Base-by-base conservation (phyloP, 257 asterid genomes). In the Solanum lycopersicoides region DNA sequence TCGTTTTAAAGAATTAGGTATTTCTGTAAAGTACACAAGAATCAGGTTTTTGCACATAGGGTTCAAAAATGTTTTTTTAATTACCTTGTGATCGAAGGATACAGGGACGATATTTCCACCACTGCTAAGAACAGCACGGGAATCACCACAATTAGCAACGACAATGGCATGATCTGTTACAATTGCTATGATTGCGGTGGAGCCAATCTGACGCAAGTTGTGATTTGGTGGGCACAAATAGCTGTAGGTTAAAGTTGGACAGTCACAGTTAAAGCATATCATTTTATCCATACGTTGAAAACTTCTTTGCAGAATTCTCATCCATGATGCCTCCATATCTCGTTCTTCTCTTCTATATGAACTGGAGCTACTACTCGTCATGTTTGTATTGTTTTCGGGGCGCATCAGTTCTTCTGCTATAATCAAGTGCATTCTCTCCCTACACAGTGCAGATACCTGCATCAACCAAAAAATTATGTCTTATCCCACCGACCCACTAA, bases 131-230 rank as follows among this genome's bases (percentile, higher is more conserved):
- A 87, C 88, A 25, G 89, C 89, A 21, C 91, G 90, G 7, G 92
- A 90, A 60, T 90, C 92, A 12, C 91, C 92, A 50, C 90, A 90
- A 12, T 90, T 90, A 5, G 91, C 86, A 1, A 87, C 86, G 3
- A 90, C 71, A 9, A 90, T 84, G 5, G 34, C 14, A 20, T 88
- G 86, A 35, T 84, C 88, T 7, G 90, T 87, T 12, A 90, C 21
- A 23, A 90, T 45, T 1, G 82, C 87, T 30, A 88, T 82, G 10
- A 88, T 84, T 2, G 90, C 92, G 35, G 92, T 88, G 73, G 90
- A 90, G 21, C 92, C 92, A 37, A 42, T 39, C 63, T 66, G 25
- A 30, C 68, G 56, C 66, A 77, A 39, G 69, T 35, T 10, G 30
- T 32, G 20, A 71, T 85, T 44, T 44, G 39, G 82, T 45, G 42